Conservation (phyloP, 164 flowering plant genomes). For the Kalanchoe fedtschenkoi region DNA sequence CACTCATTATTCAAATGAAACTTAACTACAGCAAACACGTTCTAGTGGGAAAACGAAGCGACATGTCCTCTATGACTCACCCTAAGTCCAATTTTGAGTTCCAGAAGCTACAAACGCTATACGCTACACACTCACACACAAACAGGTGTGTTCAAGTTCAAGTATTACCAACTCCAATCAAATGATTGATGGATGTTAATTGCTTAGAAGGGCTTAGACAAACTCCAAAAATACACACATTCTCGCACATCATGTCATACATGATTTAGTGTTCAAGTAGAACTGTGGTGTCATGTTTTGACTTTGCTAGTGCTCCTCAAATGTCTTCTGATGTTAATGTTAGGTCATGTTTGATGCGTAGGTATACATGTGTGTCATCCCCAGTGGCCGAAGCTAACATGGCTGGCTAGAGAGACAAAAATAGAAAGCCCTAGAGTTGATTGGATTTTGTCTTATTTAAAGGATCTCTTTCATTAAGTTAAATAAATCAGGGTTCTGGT, state of each 20-base stretch:
- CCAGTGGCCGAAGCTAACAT: not conserved
- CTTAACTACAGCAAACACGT: too few relatives aligned
- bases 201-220: too few relatives aligned
- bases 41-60: too few relatives aligned
- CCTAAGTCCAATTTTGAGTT: not conserved
- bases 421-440: not conserved
- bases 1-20: too few relatives aligned
- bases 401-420: slow-evolving; percentile 2
- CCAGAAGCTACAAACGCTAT: not conserved
- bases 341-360: not conserved
- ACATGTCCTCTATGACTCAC: slow-evolving; percentile 1
- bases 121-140: not conserved
- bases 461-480: not conserved
- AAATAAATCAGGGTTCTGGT: not conserved
- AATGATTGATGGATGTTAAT: too few relatives aligned
- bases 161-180: too few relatives aligned
- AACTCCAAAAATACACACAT: too few relatives aligned
- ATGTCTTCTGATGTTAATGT: not conserved
- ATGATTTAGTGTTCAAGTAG: too few relatives aligned
- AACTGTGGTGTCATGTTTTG: not conserved
- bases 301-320: not conserved
- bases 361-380: not conserved
- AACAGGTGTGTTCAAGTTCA: slow-evolving; percentile 3
- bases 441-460: not conserved
- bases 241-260: too few relatives aligned